A percentile compares a stretch with the other conserved stretches of the same genome.
Evolutionary conservation across 441 rosid genomes (phyloP).

Genomic region (Melianthus villosus): DNA sequence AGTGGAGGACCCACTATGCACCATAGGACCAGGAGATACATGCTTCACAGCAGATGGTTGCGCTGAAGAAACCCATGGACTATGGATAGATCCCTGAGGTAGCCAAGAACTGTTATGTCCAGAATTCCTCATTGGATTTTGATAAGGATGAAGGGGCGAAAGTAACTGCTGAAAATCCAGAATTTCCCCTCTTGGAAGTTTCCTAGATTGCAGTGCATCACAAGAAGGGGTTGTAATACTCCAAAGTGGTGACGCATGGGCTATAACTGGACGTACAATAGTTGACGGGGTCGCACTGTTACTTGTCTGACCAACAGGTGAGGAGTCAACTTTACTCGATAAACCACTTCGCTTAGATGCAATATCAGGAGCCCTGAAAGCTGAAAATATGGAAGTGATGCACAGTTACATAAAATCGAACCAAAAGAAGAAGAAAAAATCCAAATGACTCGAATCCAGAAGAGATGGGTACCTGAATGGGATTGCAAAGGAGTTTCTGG

Average conservation of each 20-base stretch:
- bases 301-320: constrained; percentile 36
- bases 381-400: constrained; percentile 15
- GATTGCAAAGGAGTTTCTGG: constrained; percentile 63
- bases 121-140: constrained; percentile 39
- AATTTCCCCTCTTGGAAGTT: constrained; percentile 41
- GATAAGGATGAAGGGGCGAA: constrained; percentile 59
- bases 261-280: constrained; percentile 36
- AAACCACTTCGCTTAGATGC: constrained; percentile 29
- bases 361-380: constrained; percentile 36
- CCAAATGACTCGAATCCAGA: constrained; percentile 8
- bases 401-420: constrained; percentile 7
- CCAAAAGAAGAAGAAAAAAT: constrained; percentile 4
- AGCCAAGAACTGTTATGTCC: constrained; percentile 61
- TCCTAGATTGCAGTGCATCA: constrained; percentile 43
- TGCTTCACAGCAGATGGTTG: constrained; percentile 42
- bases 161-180: constrained; percentile 46
- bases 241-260: constrained; percentile 90
- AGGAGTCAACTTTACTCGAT: constrained; percentile 33
- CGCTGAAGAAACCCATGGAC: constrained; percentile 59
- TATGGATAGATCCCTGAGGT: constrained; percentile 54
- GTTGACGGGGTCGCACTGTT: constrained; percentile 40
- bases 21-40: constrained; percentile 19
- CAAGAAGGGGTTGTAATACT: constrained; percentile 47
- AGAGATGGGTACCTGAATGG: constrained; percentile 46
- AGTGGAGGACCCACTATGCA: constrained; percentile 26